These are phyloP conservation scores for Penicillium frequentans DNA, from an alignment of 2,329 filamentous ascomycete species.

Conservation along the genomic window DNA sequence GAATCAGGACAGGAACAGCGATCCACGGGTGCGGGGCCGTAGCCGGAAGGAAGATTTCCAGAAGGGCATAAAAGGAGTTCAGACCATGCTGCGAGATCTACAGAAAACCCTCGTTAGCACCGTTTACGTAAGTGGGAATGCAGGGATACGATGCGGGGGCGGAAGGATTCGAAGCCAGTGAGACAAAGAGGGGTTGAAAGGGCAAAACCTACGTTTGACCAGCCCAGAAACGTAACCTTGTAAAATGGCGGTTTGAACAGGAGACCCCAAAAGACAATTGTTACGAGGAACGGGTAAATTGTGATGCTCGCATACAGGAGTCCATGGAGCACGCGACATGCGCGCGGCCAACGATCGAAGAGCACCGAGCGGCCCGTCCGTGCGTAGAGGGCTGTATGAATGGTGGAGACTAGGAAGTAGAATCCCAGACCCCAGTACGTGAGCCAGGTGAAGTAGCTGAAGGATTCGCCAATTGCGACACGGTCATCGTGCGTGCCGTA, in stretches of 20 bases:
- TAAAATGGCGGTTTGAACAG: constrained; percentile 59
- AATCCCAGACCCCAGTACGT: constrained; percentile 82
- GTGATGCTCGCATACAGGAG: constrained; percentile 64
- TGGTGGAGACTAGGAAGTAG: constrained; percentile 68
- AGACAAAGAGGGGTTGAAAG: neutral
- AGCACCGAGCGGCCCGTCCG: constrained; percentile 53
- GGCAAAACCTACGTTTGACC: constrained; percentile 47
- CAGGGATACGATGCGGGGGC: constrained; percentile 1
- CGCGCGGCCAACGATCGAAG: constrained; percentile 60
- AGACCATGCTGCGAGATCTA: constrained; percentile 71
- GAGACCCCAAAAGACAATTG: constrained; percentile 68
- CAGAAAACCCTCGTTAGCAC: neutral
- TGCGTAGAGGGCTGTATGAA: constrained; percentile 70
- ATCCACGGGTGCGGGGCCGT: constrained; percentile 63
- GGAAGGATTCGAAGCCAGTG: neutral
- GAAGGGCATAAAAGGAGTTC: constrained; percentile 71
- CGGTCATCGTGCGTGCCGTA: constrained; percentile 57
- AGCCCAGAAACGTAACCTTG: constrained; percentile 52
- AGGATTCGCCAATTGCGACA: constrained; percentile 54
- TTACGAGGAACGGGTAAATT: constrained; percentile 67
- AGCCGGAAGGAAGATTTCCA: constrained; percentile 70
- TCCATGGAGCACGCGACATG: constrained; percentile 64
- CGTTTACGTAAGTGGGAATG: neutral
- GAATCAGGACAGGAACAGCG: constrained; percentile 65
- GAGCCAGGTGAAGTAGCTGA: constrained; percentile 80